phyloP scores from a whole-genome alignment of 164 flowering plant genomes.

The Chloranthus sessilifolius region DNA sequence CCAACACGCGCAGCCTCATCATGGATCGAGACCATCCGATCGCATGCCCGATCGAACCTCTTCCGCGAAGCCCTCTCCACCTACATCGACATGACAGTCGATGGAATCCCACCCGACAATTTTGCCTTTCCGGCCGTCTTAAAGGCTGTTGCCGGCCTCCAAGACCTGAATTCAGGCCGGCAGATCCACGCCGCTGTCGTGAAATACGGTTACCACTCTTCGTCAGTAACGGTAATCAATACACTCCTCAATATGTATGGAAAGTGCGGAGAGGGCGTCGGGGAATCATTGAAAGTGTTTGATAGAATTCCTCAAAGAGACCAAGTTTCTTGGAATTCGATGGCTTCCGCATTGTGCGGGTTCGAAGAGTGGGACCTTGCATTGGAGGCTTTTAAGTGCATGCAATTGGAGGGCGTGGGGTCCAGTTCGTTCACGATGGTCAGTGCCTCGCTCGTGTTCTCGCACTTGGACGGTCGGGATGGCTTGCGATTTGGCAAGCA shows the following conservation, averaged over 20 bases:
- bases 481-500: constrained; percentile 62
- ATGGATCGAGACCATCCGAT: constrained; percentile 61
- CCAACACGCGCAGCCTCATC: constrained; percentile 22
- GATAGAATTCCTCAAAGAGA: constrained; percentile 56
- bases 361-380: constrained; percentile 61
- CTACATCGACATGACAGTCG: constrained; percentile 40
- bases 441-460: constrained; percentile 37
- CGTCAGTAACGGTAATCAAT: constrained; percentile 53
- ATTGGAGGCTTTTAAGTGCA: constrained; percentile 23
- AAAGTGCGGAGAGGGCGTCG: constrained; percentile 46
- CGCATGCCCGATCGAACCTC: constrained; percentile 34
- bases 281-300: constrained; percentile 49
- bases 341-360: constrained; percentile 50
- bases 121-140: constrained; percentile 67
- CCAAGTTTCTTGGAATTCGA: constrained; percentile 76
- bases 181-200: constrained; percentile 58
- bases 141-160: constrained; percentile 46
- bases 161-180: constrained; percentile 41
- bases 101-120: constrained; percentile 50
- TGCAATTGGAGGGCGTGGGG: constrained; percentile 2
- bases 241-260: constrained; percentile 62
- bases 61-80: constrained; percentile 57
- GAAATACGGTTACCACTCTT: constrained; percentile 41
- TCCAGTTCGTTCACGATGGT: constrained; percentile 19
- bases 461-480: constrained; percentile 27